A percentile compares a stretch with the other conserved stretches of the same genome.
Conservation (phyloP, 2,329 filamentous ascomycete genomes). For the Mycosphaerella sp. region DNA sequence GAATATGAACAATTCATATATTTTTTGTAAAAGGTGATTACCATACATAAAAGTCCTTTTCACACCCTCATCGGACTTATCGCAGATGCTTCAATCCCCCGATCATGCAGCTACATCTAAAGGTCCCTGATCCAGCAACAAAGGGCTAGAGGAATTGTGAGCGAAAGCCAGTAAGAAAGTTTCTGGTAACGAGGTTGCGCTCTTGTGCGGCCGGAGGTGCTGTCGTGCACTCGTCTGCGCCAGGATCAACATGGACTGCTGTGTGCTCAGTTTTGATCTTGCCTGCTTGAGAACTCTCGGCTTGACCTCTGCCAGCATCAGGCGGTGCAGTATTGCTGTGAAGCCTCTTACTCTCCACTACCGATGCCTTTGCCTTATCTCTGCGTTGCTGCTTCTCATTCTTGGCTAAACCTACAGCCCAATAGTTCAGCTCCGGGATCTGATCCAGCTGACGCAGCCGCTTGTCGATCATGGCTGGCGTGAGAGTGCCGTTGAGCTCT, state of each 20-base stretch:
- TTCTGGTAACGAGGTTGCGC: slow-evolving; percentile 7
- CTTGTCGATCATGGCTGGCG: slow-evolving; percentile 32
- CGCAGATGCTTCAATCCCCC: too few species aligned
- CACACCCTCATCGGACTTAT: too few species aligned
- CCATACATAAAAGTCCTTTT: too few species aligned
- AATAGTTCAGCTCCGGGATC: slow-evolving; percentile 32
- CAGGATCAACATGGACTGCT: background rate
- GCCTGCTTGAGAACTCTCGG: background rate
- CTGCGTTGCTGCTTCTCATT: slow-evolving; percentile 10
- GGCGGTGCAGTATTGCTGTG: slow-evolving; percentile 2
- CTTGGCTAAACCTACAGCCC: slow-evolving; percentile 13
- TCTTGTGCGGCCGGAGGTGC: background rate
- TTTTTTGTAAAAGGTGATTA: too few species aligned
- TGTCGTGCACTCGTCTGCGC: background rate
- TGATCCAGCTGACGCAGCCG: slow-evolving; percentile 34
- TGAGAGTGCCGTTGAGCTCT: slow-evolving; percentile 28
- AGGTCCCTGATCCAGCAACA: too few species aligned
- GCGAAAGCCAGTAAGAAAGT: slow-evolving; percentile 12
- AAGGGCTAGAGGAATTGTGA: slow-evolving; percentile 6
- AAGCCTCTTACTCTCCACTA: background rate
- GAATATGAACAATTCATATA: too few species aligned
- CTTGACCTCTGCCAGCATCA: background rate
- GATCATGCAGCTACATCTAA: too few species aligned
- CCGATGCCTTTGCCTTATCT: slow-evolving; percentile 4
- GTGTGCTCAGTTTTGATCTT: background rate